Percentiles rank a stretch among this genome's conserved stretches.
These are phyloP conservation scores for Mycena epipterygia DNA, from an alignment of 768 basidiomycete genomes.

Conservation along the genomic window DNA sequence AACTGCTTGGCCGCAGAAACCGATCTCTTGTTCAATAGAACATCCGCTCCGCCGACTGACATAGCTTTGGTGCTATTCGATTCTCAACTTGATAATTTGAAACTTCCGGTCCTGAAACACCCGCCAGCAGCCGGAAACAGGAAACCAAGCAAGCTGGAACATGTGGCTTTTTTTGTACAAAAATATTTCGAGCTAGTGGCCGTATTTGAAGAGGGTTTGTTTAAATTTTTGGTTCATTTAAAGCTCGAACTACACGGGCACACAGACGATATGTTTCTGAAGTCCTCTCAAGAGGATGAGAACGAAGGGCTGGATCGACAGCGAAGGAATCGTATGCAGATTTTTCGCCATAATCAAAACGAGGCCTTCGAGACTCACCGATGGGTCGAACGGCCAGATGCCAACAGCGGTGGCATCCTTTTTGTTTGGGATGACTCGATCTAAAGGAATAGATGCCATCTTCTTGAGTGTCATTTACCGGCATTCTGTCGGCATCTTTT, in stretches of 20 bases:
- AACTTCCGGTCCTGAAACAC: conserved; percentile 60
- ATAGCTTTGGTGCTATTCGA: conserved; percentile 71
- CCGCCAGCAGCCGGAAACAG: conserved; percentile 40
- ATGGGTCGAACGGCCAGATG: conserved; percentile 24
- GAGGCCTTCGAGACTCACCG: conserved; percentile 9
- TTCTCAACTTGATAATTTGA: conserved; percentile 64
- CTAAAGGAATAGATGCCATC: no score
- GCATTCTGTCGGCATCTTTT: no score
- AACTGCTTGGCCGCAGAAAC: conserved; percentile 14
- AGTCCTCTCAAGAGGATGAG: conserved; percentile 35
- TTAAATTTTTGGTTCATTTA: neutral
- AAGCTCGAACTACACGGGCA: neutral
- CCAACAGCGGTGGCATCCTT: conserved; percentile 13
- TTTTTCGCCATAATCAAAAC: conserved; percentile 7
- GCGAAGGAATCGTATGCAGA: conserved; percentile 26
- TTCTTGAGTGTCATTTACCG: no score
- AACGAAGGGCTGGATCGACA: conserved; percentile 7
- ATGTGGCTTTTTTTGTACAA: conserved; percentile 56
- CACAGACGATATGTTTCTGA: conserved; percentile 26
- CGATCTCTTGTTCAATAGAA: conserved; percentile 13
- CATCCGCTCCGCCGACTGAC: neutral
- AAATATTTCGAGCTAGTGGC: conserved; percentile 71
- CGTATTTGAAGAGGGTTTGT: conserved; percentile 58
- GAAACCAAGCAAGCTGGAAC: conserved; percentile 44
- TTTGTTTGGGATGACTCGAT: conserved; percentile 13